Percentiles rank a stretch among this genome's conserved stretches.
Conservation (phyloP, 805 yeast genomes). For the Candida xyloterini region DNA sequence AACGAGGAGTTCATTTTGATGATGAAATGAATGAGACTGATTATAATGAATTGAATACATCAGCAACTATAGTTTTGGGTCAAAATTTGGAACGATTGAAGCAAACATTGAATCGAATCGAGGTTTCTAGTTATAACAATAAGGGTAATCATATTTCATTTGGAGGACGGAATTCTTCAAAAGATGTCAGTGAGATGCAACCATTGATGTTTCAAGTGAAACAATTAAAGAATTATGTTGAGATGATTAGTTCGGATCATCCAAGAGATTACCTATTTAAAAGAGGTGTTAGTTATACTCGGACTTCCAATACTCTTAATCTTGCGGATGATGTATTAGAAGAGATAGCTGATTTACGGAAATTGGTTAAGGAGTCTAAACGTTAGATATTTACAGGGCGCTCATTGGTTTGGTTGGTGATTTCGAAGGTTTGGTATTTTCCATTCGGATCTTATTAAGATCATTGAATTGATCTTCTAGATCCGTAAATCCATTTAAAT, state of each 20-base stretch:
- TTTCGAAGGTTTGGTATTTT: slow-evolving; percentile 6
- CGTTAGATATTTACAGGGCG: slow-evolving; percentile 4
- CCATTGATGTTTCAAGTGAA: slow-evolving; percentile 34
- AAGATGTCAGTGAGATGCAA: slow-evolving; percentile 34
- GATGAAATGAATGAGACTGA: slow-evolving; percentile 17
- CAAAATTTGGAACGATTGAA: slow-evolving; percentile 31
- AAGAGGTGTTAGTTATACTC: slow-evolving; percentile 22
- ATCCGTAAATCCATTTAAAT: slow-evolving; percentile 23
- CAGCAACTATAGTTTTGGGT: slow-evolving; percentile 16
- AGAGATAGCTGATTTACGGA: slow-evolving; percentile 22
- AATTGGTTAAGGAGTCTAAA: slow-evolving; percentile 7
- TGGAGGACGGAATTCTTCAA: slow-evolving; percentile 15
- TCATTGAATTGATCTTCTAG: slow-evolving; percentile 24
- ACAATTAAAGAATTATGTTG: slow-evolving; percentile 32
- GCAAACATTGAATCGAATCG: slow-evolving; percentile 26
- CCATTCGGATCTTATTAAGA: slow-evolving; percentile 23
- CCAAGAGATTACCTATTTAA: slow-evolving; percentile 34
- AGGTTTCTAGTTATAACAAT: slow-evolving; percentile 26
- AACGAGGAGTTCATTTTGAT: slow-evolving; percentile 26
- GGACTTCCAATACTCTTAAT: slow-evolving; percentile 19
- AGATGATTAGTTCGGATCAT: slow-evolving; percentile 32
- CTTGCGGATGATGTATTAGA: slow-evolving; percentile 28
- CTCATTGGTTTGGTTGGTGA: neutral
- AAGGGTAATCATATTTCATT: slow-evolving; percentile 9
- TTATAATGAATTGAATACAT: slow-evolving; percentile 12